A percentile compares a stretch with the other conserved stretches of the same genome.
Evolutionary conservation across 2,329 filamentous ascomycete species (phyloP).

Genomic region (Fusarium camptoceras): DNA sequence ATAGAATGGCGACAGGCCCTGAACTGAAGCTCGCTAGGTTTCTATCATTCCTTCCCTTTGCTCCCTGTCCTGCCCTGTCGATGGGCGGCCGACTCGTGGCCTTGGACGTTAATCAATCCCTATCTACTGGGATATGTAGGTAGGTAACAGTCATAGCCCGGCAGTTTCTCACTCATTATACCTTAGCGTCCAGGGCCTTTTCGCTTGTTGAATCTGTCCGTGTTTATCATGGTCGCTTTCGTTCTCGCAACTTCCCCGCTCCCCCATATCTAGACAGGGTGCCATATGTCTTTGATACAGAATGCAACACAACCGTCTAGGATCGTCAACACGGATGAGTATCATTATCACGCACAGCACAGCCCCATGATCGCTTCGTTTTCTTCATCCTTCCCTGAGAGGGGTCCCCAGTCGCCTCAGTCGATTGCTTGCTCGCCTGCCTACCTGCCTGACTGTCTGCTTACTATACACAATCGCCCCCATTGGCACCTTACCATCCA

Average conservation of each 20-base stretch:
- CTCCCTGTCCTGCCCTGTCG: slow-evolving; percentile 9
- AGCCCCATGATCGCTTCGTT: slow-evolving; percentile 30
- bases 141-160: slow-evolving; percentile 13
- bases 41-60: neutral
- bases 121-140: slow-evolving; percentile 6
- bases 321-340: slow-evolving; percentile 21
- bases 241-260: slow-evolving; percentile 9
- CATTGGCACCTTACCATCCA: slow-evolving; percentile 26
- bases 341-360: slow-evolving; percentile 37
- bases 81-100: slow-evolving; percentile 32
- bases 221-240: slow-evolving; percentile 15
- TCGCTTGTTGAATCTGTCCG: neutral
- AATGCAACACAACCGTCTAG: slow-evolving; percentile 27
- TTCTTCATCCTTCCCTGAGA: slow-evolving; percentile 6
- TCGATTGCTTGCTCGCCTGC: slow-evolving; percentile 6
- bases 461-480: slow-evolving; percentile 27
- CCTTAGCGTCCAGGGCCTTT: slow-evolving; percentile 11
- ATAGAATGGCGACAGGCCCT: slow-evolving; percentile 11
- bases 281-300: slow-evolving; percentile 5
- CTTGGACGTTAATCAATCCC: slow-evolving; percentile 6
- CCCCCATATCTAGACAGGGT: slow-evolving; percentile 16
- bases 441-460: slow-evolving; percentile 11
- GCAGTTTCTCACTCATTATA: slow-evolving; percentile 23
- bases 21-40: neutral
- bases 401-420: neutral